phyloP scores from a whole-genome alignment of 495 filamentous ascomycete species.

The Aspergillus egyptiacus region DNA sequence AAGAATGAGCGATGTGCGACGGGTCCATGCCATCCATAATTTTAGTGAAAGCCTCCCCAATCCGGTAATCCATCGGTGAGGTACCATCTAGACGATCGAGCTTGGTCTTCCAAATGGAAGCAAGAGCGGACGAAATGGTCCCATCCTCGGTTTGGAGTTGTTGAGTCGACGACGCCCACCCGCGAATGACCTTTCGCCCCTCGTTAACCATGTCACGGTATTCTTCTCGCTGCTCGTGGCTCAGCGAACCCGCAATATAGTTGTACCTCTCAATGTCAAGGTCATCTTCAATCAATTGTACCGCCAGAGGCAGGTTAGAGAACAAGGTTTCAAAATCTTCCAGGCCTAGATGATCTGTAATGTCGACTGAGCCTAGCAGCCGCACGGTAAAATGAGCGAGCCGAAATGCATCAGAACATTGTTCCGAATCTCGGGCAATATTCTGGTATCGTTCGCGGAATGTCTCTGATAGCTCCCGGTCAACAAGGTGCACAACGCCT shows the following conservation, averaged over 20 bases:
- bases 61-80: conserved; percentile 32
- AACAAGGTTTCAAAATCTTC: conserved; percentile 36
- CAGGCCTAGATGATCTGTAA: conserved; percentile 24
- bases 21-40: conserved; percentile 29
- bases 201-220: conserved; percentile 55
- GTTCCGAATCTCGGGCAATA: conserved; percentile 54
- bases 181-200: conserved; percentile 48
- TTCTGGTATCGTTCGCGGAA: conserved; percentile 23
- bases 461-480: conserved; percentile 26
- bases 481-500: conserved; percentile 62
- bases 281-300: conserved; percentile 60
- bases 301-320: conserved; percentile 45
- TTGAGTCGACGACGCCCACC: conserved; percentile 34
- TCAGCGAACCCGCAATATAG: conserved; percentile 44
- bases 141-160: conserved; percentile 8
- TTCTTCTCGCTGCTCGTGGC: conserved; percentile 50
- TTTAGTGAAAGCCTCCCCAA: conserved; percentile 40
- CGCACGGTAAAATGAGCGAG: conserved; percentile 61
- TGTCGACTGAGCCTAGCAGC: conserved; percentile 40
- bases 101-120: conserved; percentile 33
- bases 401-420: conserved; percentile 65
- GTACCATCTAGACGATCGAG: conserved; percentile 27
- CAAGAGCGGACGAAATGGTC: conserved; percentile 23
- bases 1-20: conserved; percentile 21
- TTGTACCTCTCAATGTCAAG: conserved; percentile 52